phyloP scores from a whole-genome alignment of 176 grass and related monocot species.

The Avena atlantica region DNA sequence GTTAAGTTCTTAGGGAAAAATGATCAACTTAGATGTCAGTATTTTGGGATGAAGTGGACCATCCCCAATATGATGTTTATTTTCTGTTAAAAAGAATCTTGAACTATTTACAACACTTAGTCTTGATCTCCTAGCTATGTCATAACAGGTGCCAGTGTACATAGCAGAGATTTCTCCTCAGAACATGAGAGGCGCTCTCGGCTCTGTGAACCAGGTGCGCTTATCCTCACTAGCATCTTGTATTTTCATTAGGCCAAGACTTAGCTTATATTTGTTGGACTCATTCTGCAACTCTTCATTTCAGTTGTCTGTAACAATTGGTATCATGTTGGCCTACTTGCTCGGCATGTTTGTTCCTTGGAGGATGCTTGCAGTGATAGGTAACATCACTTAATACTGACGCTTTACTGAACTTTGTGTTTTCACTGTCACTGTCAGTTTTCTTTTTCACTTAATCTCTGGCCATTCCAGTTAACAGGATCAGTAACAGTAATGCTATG shows the following conservation, averaged over 20 bases:
- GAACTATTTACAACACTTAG: neutral
- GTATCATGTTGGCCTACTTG: conserved; percentile 86
- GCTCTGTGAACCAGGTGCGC: conserved; percentile 83
- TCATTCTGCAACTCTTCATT: conserved; percentile 16
- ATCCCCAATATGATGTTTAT: neutral
- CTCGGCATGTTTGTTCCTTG: conserved; percentile 96
- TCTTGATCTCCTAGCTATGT: conserved; percentile 25
- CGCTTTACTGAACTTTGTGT: neutral
- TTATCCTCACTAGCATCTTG: neutral
- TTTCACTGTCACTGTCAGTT: neutral
- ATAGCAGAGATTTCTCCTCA: conserved; percentile 95
- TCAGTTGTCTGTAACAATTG: conserved; percentile 86
- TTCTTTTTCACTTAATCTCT: neutral
- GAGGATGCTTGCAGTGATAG: conserved; percentile 95
- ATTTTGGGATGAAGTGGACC: neutral
- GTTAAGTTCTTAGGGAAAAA: conserved; percentile 1
- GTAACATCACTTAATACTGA: conserved; percentile 48
- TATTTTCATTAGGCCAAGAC: conserved; percentile 22
- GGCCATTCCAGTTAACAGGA: neutral
- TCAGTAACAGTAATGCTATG: neutral
- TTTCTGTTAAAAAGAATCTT: conserved; percentile 1
- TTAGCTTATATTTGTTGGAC: neutral
- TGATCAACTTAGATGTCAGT: neutral
- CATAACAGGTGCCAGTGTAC: conserved; percentile 84
- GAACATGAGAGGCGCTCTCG: conserved; percentile 93